Evolutionary conservation across 331 rosid genomes (phyloP).

Genomic region (Dryas integrifolia): DNA sequence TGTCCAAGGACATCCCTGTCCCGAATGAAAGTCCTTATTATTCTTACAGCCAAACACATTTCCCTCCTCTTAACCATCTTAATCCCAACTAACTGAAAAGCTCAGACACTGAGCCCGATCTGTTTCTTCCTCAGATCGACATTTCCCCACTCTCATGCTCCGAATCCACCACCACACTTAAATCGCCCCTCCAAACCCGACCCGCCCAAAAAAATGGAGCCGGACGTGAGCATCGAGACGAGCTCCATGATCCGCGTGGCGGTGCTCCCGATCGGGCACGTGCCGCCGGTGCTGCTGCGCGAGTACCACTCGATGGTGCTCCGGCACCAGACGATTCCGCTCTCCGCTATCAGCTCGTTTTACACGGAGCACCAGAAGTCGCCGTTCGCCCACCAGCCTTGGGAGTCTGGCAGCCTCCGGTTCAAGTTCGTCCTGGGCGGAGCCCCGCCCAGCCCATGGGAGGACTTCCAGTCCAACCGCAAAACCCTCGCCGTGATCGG

Average conservation of each 20-base stretch:
- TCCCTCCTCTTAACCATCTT: background rate
- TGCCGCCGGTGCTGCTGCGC: constrained; percentile 58
- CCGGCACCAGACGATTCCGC: constrained; percentile 75
- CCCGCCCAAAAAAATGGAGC: constrained; percentile 56
- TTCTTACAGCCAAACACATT: background rate
- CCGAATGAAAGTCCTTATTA: background rate
- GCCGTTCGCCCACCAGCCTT: constrained; percentile 83
- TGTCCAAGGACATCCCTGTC: background rate
- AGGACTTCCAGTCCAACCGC: constrained; percentile 89
- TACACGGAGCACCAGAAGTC: constrained; percentile 95
- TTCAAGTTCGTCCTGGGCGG: constrained; percentile 91
- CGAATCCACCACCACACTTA: background rate
- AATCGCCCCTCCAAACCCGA: background rate
- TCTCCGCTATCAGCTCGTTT: constrained; percentile 80
- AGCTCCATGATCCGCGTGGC: constrained; percentile 83
- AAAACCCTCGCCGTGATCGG: constrained; percentile 83
- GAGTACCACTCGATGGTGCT: constrained; percentile 80
- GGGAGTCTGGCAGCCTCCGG: constrained; percentile 83
- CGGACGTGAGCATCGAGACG: constrained; percentile 90
- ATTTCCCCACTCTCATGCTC: background rate
- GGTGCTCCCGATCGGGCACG: constrained; percentile 77
- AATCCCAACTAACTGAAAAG: background rate
- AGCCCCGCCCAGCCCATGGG: constrained; percentile 83
- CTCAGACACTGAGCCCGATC: background rate
- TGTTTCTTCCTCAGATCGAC: background rate